Percentiles rank a stretch among this genome's conserved stretches.
Conservation (phyloP, 345 rosid species). For the thale cress (Arabidopsis thaliana) region DNA sequence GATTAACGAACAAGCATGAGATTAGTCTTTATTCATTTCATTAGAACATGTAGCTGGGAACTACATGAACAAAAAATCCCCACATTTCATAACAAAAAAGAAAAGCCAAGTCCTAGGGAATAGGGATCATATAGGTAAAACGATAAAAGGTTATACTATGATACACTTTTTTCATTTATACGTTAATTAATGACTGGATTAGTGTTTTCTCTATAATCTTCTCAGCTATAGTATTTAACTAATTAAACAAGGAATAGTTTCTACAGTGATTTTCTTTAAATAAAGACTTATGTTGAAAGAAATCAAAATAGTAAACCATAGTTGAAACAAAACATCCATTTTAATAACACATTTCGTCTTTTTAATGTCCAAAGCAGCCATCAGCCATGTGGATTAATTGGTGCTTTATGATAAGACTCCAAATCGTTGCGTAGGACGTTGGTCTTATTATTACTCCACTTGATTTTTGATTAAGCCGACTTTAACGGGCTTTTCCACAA, state of each 20-base stretch:
- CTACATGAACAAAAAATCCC: conserved; percentile 22
- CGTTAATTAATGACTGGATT: not conserved
- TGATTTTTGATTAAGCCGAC: not conserved
- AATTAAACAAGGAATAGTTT: not conserved
- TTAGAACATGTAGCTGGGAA: conserved; percentile 24
- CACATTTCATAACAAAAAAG: conserved; percentile 26
- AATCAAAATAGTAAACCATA: conserved; percentile 15
- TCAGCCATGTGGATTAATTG: conserved; percentile 1
- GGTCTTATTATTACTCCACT: conserved; percentile 27
- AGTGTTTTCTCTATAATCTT: not conserved
- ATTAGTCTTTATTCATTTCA: conserved; percentile 24
- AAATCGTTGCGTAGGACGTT: conserved; percentile 24
- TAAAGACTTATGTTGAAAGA: not conserved
- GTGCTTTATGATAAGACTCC: not conserved
- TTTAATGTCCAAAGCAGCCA: conserved; percentile 12
- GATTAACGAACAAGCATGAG: conserved; percentile 25
- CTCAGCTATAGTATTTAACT: not conserved
- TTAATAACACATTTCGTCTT: not conserved
- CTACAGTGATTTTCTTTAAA: not conserved
- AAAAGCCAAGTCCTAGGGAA: conserved; percentile 27
- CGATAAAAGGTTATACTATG: too few species aligned
- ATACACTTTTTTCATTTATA: too few species aligned
- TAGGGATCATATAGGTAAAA: not conserved
- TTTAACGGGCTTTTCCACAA: conserved; percentile 18
- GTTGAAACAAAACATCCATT: not conserved